Evolutionary conservation across 148 eudicot genomes (phyloP), one percentile per base, ranked within the genome.

Genomic region (Linanthus parryae): DNA sequence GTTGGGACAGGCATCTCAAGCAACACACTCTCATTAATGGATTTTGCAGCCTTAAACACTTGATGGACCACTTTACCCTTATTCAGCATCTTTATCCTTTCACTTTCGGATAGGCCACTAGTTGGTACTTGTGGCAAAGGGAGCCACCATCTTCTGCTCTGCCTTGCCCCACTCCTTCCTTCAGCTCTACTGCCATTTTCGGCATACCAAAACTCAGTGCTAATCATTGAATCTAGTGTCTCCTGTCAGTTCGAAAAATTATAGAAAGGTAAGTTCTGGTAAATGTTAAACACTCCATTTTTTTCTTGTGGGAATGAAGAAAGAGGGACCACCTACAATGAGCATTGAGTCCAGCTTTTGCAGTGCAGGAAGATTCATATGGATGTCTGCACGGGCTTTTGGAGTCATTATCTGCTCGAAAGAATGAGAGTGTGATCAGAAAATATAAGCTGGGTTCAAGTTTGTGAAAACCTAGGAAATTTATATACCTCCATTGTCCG

Each of bases 91-190:
- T 77, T 80, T 72, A 75, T 82, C 66, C 82, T 77, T 52, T 85
- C 76, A 54, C 54, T 25, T n/a, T 84, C 92, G 3, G 95, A 82
- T 31, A 94, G 88, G 24, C 99, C 99, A 43, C 66, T 66, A 22
- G 56, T 62, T 37, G 95, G 99, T 33, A 94, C 96, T 40, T 73
- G 78, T 5, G 99, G 96, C 34, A 68, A 74, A 7, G 99, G 99
- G 59, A 94, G 88, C 96, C 99, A 85, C 99, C 99, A 94, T 59
- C 85, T 74, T 63, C 63, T 76, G 80, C 92, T 88, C 69, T 72
- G 72, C 45, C 88, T 79, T 38, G 72, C 75, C 3, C 74, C 77
- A 42, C 67, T 81, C 46, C 76, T 78, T 48, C 78, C 85, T 59
- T 78, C 95, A 41, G 73, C 75, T 58, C 84, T 72, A 59, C 83